phyloP scores from a whole-genome alignment of 2,329 filamentous ascomycete species.

The Pestalotiopsis sp. region DNA sequence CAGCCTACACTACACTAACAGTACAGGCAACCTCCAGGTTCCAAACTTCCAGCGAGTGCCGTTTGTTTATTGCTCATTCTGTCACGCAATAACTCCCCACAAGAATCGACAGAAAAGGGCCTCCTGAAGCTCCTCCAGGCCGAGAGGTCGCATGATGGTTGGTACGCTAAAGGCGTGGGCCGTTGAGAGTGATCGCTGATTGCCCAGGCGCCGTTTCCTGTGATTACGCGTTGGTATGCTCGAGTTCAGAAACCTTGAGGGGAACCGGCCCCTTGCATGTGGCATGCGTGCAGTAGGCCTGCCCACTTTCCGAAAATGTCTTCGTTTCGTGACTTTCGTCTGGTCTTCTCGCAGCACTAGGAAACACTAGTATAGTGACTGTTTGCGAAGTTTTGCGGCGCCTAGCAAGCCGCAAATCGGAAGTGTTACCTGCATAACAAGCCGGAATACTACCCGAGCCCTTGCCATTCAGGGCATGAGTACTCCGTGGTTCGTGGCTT shows the following conservation, averaged over 20 bases:
- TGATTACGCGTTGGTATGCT: neutral
- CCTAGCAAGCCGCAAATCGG: neutral
- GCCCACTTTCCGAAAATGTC: neutral
- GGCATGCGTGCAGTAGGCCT: neutral
- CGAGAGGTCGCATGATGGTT: neutral
- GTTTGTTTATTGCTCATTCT: neutral
- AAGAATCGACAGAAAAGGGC: neutral
- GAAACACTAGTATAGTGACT: neutral
- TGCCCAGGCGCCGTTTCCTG: neutral
- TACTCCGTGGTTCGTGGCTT: neutral
- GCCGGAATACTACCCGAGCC: neutral
- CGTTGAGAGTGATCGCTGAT: neutral
- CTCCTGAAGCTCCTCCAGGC: neutral
- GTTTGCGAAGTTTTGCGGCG: neutral
- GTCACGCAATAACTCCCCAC: neutral
- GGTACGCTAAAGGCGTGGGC: neutral
- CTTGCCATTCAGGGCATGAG: neutral
- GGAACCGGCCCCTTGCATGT: neutral
- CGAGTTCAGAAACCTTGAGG: neutral
- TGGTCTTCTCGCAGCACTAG: neutral
- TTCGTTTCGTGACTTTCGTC: neutral
- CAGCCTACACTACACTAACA: too few species aligned
- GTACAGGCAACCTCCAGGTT: too few species aligned
- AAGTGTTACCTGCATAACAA: neutral
- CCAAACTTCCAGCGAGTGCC: neutral